phyloP scores from a whole-genome alignment of 805 yeast species.

The Zygoascus tannicola region DNA sequence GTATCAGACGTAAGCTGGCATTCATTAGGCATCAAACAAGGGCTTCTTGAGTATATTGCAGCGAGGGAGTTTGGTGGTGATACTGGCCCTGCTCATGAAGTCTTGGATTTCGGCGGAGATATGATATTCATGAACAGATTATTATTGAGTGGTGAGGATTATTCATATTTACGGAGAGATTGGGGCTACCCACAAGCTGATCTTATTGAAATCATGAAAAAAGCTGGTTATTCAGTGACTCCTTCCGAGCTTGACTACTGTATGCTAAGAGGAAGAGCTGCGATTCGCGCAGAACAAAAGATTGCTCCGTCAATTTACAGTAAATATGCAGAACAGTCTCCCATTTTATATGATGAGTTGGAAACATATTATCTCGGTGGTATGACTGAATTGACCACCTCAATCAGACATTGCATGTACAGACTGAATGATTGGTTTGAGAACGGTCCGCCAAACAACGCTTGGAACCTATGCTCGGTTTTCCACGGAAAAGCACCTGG shows the following conservation, averaged over 20 bases:
- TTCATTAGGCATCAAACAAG: slow-evolving; percentile 45
- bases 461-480: slow-evolving; percentile 29
- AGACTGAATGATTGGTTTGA: slow-evolving; percentile 37
- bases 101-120: slow-evolving; percentile 58
- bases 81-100: slow-evolving; percentile 39
- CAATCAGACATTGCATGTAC: slow-evolving; percentile 33
- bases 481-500: slow-evolving; percentile 20
- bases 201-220: slow-evolving; percentile 32
- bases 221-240: slow-evolving; percentile 32
- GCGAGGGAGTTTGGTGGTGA: slow-evolving; percentile 48
- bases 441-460: slow-evolving; percentile 17
- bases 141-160: slow-evolving; percentile 23
- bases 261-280: slow-evolving; percentile 46
- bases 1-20: slow-evolving; percentile 63
- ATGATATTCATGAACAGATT: slow-evolving; percentile 39
- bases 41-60: slow-evolving; percentile 43
- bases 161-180: slow-evolving; percentile 21
- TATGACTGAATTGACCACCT: slow-evolving; percentile 36
- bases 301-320: slow-evolving; percentile 26
- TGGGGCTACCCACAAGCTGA: slow-evolving; percentile 37
- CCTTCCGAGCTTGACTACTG: slow-evolving; percentile 37
- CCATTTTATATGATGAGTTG: slow-evolving; percentile 34
- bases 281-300: slow-evolving; percentile 38
- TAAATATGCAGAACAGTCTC: slow-evolving; percentile 34
- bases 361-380: slow-evolving; percentile 49